These are phyloP conservation scores for Colletotrichum tropicale DNA, from an alignment of 2,329 filamentous ascomycete genomes.

Conservation along the genomic window DNA sequence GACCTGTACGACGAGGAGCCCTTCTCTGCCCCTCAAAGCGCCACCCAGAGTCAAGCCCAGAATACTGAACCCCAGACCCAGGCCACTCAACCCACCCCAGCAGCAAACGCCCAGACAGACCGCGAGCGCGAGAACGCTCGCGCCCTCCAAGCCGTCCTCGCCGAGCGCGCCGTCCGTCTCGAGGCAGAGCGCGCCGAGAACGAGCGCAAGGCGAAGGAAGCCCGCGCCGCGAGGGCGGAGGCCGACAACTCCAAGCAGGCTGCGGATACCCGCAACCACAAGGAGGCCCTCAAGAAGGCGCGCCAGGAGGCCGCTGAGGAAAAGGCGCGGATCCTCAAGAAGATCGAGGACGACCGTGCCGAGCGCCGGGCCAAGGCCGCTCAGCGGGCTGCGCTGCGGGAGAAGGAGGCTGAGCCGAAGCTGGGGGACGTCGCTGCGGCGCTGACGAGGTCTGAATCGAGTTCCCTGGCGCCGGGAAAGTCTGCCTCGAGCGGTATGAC, in stretches of 20 bases:
- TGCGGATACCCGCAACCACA: slow-evolving; percentile 48
- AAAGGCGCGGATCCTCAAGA: slow-evolving; percentile 71
- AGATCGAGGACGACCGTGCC: slow-evolving; percentile 78
- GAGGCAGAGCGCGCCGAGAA: slow-evolving; percentile 45
- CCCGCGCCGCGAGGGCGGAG: slow-evolving; percentile 50
- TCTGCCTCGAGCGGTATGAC: slow-evolving; percentile 30
- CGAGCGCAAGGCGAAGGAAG: slow-evolving; percentile 54
- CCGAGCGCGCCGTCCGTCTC: slow-evolving; percentile 54
- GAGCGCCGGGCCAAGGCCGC: slow-evolving; percentile 65
- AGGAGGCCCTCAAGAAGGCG: slow-evolving; percentile 63
- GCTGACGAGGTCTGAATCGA: slow-evolving; percentile 34
- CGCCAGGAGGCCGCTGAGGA: slow-evolving; percentile 72
- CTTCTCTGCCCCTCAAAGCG: neutral
- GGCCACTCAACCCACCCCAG: neutral
- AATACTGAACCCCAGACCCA: neutral
- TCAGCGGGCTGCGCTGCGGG: slow-evolving; percentile 48
- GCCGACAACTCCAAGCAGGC: slow-evolving; percentile 30
- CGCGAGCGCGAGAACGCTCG: slow-evolving; percentile 21
- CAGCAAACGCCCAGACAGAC: slow-evolving; percentile 20
- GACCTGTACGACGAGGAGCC: neutral
- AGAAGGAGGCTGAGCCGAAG: slow-evolving; percentile 26
- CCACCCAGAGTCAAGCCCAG: neutral
- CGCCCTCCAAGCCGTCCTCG: slow-evolving; percentile 42
- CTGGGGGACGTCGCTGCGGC: slow-evolving; percentile 32
- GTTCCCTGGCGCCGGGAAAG: slow-evolving; percentile 31